A percentile compares a stretch with the other conserved stretches of the same genome.
phyloP scores from a whole-genome alignment of 164 flowering plant genomes.

The Paratinospora sagittata region DNA sequence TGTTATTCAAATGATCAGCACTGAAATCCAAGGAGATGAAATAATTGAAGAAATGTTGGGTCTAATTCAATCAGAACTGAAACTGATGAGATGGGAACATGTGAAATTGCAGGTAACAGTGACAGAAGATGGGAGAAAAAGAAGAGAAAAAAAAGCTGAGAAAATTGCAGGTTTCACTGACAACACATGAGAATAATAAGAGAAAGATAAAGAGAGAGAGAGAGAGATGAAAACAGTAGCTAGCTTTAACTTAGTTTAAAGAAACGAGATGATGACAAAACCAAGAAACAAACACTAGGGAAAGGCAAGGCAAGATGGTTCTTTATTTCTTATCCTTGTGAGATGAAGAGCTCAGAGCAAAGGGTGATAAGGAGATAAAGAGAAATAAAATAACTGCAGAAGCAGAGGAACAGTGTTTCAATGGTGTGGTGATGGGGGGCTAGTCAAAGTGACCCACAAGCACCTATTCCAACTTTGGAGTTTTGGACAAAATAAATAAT shows the following conservation, averaged over 20 bases:
- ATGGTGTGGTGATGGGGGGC: background rate
- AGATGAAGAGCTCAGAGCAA: conserved; percentile 11
- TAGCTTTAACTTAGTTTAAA: too few species aligned
- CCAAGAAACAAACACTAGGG: conserved; percentile 22
- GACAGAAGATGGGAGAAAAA: background rate
- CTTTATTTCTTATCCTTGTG: conserved; percentile 30
- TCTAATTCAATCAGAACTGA: background rate
- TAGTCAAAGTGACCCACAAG: conserved; percentile 39
- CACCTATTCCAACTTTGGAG: conserved; percentile 4
- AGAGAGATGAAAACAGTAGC: conserved; percentile 8
- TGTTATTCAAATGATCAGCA: background rate
- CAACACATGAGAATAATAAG: conserved; percentile 2
- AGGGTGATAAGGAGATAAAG: background rate
- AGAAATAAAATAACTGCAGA: conserved; percentile 11
- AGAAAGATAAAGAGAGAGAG: too few species aligned
- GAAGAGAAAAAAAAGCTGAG: conserved; percentile 1
- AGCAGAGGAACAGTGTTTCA: background rate
- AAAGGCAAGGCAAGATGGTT: conserved; percentile 10
- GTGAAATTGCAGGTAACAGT: background rate
- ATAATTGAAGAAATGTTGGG: conserved; percentile 10
- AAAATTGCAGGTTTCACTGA: conserved; percentile 2
- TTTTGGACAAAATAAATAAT: conserved; percentile 1
- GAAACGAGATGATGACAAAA: conserved; percentile 21
- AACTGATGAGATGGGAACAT: background rate
- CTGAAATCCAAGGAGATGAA: conserved; percentile 6